Evolutionary conservation across 768 basidiomycete genomes (phyloP), one percentile per base, ranked within the genome.

Genomic region (Lactifluus subvellereus): DNA sequence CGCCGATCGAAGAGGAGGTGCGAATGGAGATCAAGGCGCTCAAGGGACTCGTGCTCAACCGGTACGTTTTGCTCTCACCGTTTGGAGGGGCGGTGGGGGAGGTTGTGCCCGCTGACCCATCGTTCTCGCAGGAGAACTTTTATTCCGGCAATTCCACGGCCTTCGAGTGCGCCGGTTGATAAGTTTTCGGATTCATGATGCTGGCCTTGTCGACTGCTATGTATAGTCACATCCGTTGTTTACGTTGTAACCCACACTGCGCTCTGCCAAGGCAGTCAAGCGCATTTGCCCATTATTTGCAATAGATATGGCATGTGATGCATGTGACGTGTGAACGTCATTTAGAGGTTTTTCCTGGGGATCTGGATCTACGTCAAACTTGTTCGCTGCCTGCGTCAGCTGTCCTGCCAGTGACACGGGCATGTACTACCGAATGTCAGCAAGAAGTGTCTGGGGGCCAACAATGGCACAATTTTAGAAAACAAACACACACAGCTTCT

Each of bases 41-140:
- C 69, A 92, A 91, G 69, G 89, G 89, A 9, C 79, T 91, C 22
- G 88, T 88, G 52, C 75, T 92, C 49, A 92, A 89, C 71, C 77
- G 90, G 84, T 84, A 69, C 66, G 79, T 77, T 27, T 48, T 14
- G 6, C 13, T 13, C 35, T 47, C 51, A 16, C 43, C 50, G 18
- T 27, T 22, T 51, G 2, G n/a, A 30, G 22, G 32, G 11, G 30
- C 13, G 30, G 0, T 27, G 27, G 27, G 27, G 27, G 38, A 40
- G 38, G 13, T 40, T 40, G 38, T 40, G 38, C 38, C 10, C 37
- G 30, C 37, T 33, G 32, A 63, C 32, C 16, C 27, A 7, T n/a
- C 18, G 54, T 43, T 20, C 3, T 49, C 7, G 54, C 57, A 68
- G 67, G 65, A 62, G 61, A 45, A 62, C 67, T 3, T 68, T 68